phyloP scores from a whole-genome alignment of 176 grass and related monocot genomes.

The Rhipidocladum racemiflorum region DNA sequence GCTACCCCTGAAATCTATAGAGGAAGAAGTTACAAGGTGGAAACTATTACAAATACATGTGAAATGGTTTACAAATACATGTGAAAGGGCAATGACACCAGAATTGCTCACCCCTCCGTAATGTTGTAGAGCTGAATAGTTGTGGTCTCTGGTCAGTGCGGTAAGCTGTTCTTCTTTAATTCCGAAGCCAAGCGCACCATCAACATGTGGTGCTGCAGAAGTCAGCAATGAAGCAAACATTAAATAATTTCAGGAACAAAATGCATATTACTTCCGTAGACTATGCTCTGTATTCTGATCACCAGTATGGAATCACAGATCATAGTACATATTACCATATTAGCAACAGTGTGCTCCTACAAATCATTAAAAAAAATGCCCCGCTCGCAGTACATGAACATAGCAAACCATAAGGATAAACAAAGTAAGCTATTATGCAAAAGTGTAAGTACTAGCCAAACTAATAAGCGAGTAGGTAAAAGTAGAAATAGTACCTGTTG shows the following conservation, averaged over 20 bases:
- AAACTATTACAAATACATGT: conserved; percentile 8
- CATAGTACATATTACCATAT: not conserved
- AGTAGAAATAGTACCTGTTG: conserved; percentile 33
- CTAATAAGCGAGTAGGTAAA: not conserved
- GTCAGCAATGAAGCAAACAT: conserved; percentile 12
- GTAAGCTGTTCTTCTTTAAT: conserved; percentile 78
- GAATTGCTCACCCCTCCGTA: conserved; percentile 56
- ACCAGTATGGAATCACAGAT: not conserved
- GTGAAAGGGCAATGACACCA: not conserved
- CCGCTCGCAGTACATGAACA: not conserved
- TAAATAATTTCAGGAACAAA: not conserved
- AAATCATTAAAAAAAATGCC: not conserved
- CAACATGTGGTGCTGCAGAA: conserved; percentile 23
- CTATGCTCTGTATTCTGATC: not conserved
- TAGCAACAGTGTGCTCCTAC: not conserved
- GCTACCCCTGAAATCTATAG: conserved; percentile 64
- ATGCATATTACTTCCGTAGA: not conserved
- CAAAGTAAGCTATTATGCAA: not conserved
- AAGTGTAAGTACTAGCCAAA: not conserved
- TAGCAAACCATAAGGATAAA: not conserved
- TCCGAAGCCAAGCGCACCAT: conserved; percentile 54
- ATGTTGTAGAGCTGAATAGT: conserved; percentile 69
- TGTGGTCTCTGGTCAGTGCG: conserved; percentile 73
- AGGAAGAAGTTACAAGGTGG: conserved; percentile 14
- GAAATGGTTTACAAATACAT: not conserved